Percentiles rank a stretch among this genome's conserved stretches.
Conservation (phyloP, 2,329 filamentous ascomycete genomes). For the Dothistroma septosporum region DNA sequence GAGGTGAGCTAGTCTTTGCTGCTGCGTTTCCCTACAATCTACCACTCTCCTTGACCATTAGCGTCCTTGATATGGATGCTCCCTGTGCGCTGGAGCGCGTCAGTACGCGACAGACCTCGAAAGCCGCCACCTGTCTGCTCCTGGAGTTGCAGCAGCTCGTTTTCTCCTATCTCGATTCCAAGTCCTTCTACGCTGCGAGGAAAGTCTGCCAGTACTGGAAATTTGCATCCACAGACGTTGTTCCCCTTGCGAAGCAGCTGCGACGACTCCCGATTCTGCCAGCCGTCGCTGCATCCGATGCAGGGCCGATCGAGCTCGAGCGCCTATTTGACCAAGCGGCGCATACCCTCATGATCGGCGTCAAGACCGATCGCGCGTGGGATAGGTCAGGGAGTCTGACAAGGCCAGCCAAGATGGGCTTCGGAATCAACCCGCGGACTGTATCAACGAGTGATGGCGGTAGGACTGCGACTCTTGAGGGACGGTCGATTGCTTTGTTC, state of each 20-base stretch:
- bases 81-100: constrained; percentile 14
- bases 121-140: constrained; percentile 28
- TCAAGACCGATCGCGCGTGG: constrained; percentile 21
- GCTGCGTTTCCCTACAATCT: not conserved
- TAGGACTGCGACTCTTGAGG: constrained; percentile 28
- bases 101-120: constrained; percentile 18
- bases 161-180: constrained; percentile 32
- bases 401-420: constrained; percentile 17
- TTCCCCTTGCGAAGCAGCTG: constrained; percentile 31
- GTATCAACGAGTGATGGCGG: constrained; percentile 24
- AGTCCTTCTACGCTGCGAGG: constrained; percentile 31
- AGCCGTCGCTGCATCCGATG: constrained; percentile 19
- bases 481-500: constrained; percentile 30
- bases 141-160: constrained; percentile 36
- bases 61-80: constrained; percentile 4
- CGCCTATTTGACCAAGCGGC: constrained; percentile 30
- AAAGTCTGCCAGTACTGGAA: constrained; percentile 34
- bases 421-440: constrained; percentile 21
- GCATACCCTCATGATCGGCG: constrained; percentile 32
- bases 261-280: constrained; percentile 30
- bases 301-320: constrained; percentile 23
- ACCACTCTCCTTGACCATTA: not conserved
- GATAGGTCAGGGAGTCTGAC: constrained; percentile 20
- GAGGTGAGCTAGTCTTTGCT: not conserved
- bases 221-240: constrained; percentile 30